These are phyloP conservation scores for Digitaria exilis DNA, from an alignment of 202 grass and related monocot genomes.

Conservation along the genomic window DNA sequence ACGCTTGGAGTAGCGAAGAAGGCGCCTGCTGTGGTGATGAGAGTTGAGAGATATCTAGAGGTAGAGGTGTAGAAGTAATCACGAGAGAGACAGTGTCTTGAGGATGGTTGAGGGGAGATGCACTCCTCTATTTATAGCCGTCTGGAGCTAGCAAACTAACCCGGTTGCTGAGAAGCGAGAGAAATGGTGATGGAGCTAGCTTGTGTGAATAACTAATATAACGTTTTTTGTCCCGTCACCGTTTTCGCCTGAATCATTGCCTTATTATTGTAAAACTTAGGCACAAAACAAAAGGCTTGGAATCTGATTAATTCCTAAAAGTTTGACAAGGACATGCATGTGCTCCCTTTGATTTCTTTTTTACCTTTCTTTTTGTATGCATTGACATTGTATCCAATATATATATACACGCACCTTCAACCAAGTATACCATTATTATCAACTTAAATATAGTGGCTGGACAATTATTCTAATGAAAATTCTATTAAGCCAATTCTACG, in stretches of 20 bases:
- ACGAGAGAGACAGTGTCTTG: conserved; percentile 14
- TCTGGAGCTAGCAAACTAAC: background rate
- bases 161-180: background rate
- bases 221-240: conserved; percentile 16
- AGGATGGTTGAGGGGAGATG: conserved; percentile 20
- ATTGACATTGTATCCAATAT: background rate
- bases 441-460: background rate
- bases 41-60: background rate
- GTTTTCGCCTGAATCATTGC: conserved; percentile 26
- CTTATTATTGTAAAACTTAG: conserved; percentile 25
- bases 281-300: conserved; percentile 7
- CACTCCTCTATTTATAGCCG: conserved; percentile 53
- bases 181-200: background rate
- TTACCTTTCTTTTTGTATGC: background rate
- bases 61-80: no score
- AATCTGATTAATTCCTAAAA: conserved; percentile 33
- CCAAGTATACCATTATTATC: background rate
- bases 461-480: no score
- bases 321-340: conserved; percentile 16
- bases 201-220: conserved; percentile 13
- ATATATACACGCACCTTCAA: background rate
- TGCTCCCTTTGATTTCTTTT: conserved; percentile 3
- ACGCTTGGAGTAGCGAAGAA: conserved; percentile 1
- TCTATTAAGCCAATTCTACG: no score
- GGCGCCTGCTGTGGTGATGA: background rate